A percentile compares a stretch with the other conserved stretches of the same genome.
These are phyloP conservation scores for Nevesoporus exiguus DNA, from an alignment of 768 basidiomycete species.

Conservation along the genomic window DNA sequence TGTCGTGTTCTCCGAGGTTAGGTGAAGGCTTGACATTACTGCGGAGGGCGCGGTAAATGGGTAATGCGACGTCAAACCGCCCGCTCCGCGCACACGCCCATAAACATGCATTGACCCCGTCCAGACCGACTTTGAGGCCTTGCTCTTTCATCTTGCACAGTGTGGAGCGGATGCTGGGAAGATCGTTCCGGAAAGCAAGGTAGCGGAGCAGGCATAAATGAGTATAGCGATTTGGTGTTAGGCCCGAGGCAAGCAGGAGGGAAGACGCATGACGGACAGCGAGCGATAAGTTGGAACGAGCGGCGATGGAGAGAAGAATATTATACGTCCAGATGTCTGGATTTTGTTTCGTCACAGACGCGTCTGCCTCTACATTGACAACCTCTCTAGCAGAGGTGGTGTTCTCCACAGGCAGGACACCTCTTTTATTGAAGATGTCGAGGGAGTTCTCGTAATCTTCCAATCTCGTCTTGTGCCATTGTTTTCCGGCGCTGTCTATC, in stretches of 20 bases:
- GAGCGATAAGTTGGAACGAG: conserved; percentile 41
- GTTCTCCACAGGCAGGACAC: conserved; percentile 28
- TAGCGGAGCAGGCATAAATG: conserved; percentile 58
- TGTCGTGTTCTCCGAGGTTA: conserved; percentile 32
- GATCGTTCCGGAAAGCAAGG: conserved; percentile 45
- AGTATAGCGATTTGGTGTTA: conserved; percentile 59
- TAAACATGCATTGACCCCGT: conserved; percentile 66
- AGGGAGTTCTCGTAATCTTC: conserved; percentile 61
- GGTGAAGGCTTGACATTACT: conserved; percentile 44
- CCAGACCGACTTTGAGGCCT: conserved; percentile 51
- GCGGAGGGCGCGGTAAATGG: conserved; percentile 64
- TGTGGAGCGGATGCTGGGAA: conserved; percentile 53
- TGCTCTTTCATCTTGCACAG: conserved; percentile 51
- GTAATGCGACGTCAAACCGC: conserved; percentile 51
- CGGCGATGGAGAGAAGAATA: conserved; percentile 62
- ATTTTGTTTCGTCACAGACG: conserved; percentile 8
- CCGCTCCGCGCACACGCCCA: conserved; percentile 61
- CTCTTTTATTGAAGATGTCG: conserved; percentile 59
- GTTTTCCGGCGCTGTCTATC: conserved; percentile 63
- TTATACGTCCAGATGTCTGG: conserved; percentile 74
- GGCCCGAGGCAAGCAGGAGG: conserved; percentile 52
- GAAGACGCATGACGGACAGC: conserved; percentile 49
- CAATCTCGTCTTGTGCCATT: conserved; percentile 54
- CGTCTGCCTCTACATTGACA: conserved; percentile 3
- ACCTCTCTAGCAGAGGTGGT: conserved; percentile 7